These are phyloP conservation scores for Acer campestre DNA, from an alignment of 345 rosid genomes.

Conservation along the genomic window DNA sequence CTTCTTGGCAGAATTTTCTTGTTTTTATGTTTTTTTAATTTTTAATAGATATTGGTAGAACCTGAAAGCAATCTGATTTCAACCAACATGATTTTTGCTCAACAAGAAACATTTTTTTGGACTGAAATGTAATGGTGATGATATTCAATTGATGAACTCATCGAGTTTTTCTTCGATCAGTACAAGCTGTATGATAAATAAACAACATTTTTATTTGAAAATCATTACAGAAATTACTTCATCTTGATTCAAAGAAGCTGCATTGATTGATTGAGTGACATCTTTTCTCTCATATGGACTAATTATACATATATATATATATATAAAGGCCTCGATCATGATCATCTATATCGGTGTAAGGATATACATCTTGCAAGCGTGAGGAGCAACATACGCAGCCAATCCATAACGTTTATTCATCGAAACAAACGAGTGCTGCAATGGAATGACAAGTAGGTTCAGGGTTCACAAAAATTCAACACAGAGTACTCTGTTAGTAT, in stretches of 20 bases:
- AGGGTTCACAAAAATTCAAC: neutral
- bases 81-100: too few species aligned
- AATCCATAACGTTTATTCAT: conserved; percentile 28
- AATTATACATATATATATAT: neutral
- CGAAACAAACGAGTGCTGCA: conserved; percentile 41
- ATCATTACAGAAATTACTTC: neutral
- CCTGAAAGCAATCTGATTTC: neutral
- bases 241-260: too few species aligned
- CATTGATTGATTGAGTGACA: neutral
- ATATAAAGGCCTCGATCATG: neutral
- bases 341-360: conserved; percentile 24
- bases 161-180: neutral
- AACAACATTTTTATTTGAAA: neutral
- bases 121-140: too few species aligned
- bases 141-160: neutral
- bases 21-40: neutral
- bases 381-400: conserved; percentile 37
- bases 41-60: neutral
- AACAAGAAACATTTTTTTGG: too few species aligned
- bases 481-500: neutral
- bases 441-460: neutral
- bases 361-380: conserved; percentile 41
- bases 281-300: neutral
- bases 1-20: neutral
- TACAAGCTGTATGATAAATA: neutral